A percentile compares a stretch with the other conserved stretches of the same genome.
Conservation (phyloP, 805 yeast genomes). For the Saccharomycopsis lassenensis region DNA sequence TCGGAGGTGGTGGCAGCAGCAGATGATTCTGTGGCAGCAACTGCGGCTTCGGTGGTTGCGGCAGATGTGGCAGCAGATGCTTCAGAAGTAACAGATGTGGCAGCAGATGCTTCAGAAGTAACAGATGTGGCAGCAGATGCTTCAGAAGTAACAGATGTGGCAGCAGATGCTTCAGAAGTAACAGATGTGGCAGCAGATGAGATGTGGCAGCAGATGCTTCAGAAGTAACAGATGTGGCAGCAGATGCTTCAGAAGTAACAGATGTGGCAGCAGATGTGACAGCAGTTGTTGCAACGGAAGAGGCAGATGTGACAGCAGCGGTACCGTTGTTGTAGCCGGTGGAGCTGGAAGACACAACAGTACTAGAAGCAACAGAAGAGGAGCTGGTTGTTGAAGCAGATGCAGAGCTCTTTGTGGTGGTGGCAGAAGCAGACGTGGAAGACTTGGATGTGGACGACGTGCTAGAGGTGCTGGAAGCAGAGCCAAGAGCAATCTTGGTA, state of each 20-base stretch:
- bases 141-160: neutral
- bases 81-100: neutral
- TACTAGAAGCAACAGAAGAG: constrained; percentile 7
- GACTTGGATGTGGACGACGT: constrained; percentile 11
- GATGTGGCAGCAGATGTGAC: neutral
- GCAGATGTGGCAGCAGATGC: constrained; percentile 3
- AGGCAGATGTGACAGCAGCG: constrained; percentile 10
- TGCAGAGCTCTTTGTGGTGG: constrained; percentile 16
- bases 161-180: constrained; percentile 1
- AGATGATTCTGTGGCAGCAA: constrained; percentile 4
- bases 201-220: constrained; percentile 9
- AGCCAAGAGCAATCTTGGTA: constrained; percentile 31
- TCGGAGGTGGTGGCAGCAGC: constrained; percentile 1
- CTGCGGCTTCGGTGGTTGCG: too few relatives aligned
- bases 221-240: neutral
- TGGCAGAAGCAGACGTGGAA: constrained; percentile 15
- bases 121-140: neutral
- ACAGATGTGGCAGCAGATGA: constrained; percentile 2
- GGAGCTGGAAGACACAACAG: constrained; percentile 7
- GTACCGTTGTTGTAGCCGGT: constrained; percentile 18
- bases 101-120: neutral
- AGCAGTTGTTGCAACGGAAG: constrained; percentile 3
- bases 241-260: constrained; percentile 1
- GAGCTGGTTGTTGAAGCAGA: constrained; percentile 17
- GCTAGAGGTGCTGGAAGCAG: constrained; percentile 22